Conservation (phyloP, 2,329 filamentous ascomycete genomes). For the Anthostomella pinea region DNA sequence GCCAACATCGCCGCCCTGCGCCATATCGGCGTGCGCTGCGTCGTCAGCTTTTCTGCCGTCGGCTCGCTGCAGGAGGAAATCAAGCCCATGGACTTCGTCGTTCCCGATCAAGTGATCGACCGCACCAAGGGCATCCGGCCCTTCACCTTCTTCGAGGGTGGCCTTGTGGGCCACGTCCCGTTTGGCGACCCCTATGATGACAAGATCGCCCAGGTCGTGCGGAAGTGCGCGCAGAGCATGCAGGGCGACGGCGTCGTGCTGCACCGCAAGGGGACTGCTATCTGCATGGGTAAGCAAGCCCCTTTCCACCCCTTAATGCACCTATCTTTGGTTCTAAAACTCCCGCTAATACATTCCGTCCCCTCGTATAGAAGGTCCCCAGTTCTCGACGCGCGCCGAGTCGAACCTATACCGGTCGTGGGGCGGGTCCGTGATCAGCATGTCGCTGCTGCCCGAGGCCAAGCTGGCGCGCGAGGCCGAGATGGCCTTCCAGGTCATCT, state of each 20-base stretch:
- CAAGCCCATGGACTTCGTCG: conserved; percentile 92
- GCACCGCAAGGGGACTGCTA: conserved; percentile 78
- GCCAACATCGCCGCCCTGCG: conserved; percentile 99
- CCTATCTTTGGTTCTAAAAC: background rate
- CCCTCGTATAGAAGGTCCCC: conserved; percentile 75
- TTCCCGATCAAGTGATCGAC: conserved; percentile 96
- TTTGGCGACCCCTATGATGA: conserved; percentile 95
- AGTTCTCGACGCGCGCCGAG: conserved; percentile 95
- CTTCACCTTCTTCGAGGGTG: conserved; percentile 93
- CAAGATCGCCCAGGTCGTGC: conserved; percentile 71
- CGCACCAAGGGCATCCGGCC: conserved; percentile 92
- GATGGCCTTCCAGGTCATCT: conserved; percentile 96
- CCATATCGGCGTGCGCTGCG: conserved; percentile 79
- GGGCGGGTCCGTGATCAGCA: conserved; percentile 96
- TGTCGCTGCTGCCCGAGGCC: conserved; percentile 91
- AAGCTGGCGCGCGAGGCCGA: conserved; percentile 96
- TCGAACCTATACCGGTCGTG: conserved; percentile 91
- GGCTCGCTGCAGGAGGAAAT: conserved; percentile 90
- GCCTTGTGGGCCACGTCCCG: conserved; percentile 88
- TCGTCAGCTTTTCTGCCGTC: conserved; percentile 94
- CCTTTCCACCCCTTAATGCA: conserved; percentile 3
- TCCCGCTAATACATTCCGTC: no score
- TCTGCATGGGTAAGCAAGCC: conserved; percentile 76
- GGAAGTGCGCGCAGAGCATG: conserved; percentile 70
- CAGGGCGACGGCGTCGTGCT: conserved; percentile 81